Conservation (phyloP, 1,284 basidiomycete genomes). For the Tylopilus orsonianus region DNA sequence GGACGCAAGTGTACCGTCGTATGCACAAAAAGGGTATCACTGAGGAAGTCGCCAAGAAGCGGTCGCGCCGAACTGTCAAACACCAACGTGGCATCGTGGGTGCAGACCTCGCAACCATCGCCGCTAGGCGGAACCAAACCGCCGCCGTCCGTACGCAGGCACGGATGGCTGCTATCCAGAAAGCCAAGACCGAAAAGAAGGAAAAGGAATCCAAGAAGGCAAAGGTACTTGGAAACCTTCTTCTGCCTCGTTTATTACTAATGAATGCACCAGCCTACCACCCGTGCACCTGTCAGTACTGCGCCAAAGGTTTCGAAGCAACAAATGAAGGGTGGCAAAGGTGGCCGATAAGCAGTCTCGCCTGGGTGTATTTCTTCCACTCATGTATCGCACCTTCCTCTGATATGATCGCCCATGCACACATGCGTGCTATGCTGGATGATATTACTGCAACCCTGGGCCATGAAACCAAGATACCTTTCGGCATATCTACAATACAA, state of each 20-base stretch:
- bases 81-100: constrained; percentile 98
- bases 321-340: constrained; percentile 90
- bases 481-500: constrained; percentile 23
- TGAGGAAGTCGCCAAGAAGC: constrained; percentile 99
- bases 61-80: constrained; percentile 95
- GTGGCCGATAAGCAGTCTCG: constrained; percentile 48
- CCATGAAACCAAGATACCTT: background rate
- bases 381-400: constrained; percentile 28
- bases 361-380: background rate
- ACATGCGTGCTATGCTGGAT: constrained; percentile 13
- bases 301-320: constrained; percentile 93
- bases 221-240: constrained; percentile 50
- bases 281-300: constrained; percentile 47
- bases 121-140: constrained; percentile 90
- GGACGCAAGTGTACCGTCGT: constrained; percentile 95
- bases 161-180: constrained; percentile 82
- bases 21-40: constrained; percentile 99
- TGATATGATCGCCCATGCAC: constrained; percentile 20
- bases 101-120: constrained; percentile 89
- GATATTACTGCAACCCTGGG: background rate
- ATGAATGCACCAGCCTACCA: constrained; percentile 41
- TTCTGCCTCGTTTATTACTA: background rate
- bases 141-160: constrained; percentile 82
- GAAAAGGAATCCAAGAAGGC: constrained; percentile 94
- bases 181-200: constrained; percentile 95